Base-by-base conservation (phyloP, 1,139 yeast genomes). In the Pichia sp. region DNA sequence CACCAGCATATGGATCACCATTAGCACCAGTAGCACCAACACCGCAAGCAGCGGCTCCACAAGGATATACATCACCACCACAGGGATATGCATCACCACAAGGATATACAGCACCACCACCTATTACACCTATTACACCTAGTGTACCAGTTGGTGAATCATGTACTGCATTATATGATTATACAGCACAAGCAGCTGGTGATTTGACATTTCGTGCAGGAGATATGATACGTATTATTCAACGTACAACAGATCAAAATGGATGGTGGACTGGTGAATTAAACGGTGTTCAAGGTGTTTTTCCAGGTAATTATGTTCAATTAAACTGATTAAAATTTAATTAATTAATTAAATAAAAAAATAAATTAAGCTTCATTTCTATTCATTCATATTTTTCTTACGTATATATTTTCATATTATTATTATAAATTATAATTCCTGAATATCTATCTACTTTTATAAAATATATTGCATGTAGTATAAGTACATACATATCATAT, bases 241-340 rank as follows among this genome's bases (percentile, higher is more conserved):
- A 88, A 63, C 81, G 86, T 60, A 84, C 95, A 1, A 75, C 79
- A 0, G 96, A 89, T 63, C 75, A 82, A 48, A 88, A 88, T 60
- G 97, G 96, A 3, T 92, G 98, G 98, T 92, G 98, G 98, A 87
- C 96, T 1, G 98, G 98, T n/a, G 72, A 75, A 48, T 72, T 78
- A 58, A 87, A 89, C 60, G 97, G 97, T 9, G 83, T 75, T 53
- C 81, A 83, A 49, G 98, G 98, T 48, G 86, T 83, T 7, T 92
- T 92, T 73, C 98, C 98, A 5, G 97, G 97, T 18, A 92, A 90
- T 66, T 92, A 92, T 62, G 97, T 92, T 35, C 90, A 86, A 64
- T 67, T 86, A 54, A 78, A 78, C 58, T 63, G 56, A 56, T 34
- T 26, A 18, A 18, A 18, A 18, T 18, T 18, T 18, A 18, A n/a